phyloP scores from a whole-genome alignment of 78 protist species.

The Chrysochromulina parva region DNA sequence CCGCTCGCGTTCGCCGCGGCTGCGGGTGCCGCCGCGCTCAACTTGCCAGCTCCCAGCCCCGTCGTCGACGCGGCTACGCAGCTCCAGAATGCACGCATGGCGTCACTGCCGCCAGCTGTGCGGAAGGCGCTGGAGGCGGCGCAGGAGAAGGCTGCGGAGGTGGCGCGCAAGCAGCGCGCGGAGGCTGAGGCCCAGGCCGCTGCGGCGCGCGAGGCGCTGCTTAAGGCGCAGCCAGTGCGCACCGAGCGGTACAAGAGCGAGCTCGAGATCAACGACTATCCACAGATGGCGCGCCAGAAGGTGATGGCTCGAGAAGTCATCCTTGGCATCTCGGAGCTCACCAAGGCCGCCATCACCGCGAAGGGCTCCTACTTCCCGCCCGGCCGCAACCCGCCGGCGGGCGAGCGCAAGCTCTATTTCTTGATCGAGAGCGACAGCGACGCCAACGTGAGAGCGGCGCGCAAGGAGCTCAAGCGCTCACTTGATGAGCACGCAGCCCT shows the following conservation, averaged over 20 bases:
- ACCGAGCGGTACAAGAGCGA: constrained; percentile 49
- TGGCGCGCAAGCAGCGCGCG: too few species aligned
- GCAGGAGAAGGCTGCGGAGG: not conserved
- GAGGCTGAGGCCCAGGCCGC: not conserved
- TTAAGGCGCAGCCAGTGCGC: not conserved
- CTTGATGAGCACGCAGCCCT: not conserved
- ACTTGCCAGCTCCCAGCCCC: not conserved
- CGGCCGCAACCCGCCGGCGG: constrained; percentile 59
- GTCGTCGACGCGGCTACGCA: not conserved
- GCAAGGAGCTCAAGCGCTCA: not conserved
- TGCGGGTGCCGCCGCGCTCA: too few species aligned
- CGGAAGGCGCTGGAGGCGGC: not conserved
- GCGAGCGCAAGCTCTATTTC: constrained; percentile 80
- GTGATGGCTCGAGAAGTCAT: constrained; percentile 65
- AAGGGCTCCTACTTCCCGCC: constrained; percentile 78
- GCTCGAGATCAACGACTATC: constrained; percentile 92
- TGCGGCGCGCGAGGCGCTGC: not conserved
- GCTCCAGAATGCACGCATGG: not conserved
- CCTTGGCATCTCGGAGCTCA: constrained; percentile 55
- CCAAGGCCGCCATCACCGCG: constrained; percentile 66
- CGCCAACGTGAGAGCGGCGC: not conserved
- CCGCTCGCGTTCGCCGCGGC: too few species aligned
- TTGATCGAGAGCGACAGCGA: constrained; percentile 67
- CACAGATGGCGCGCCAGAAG: constrained; percentile 83
- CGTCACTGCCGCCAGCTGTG: not conserved